A percentile compares a stretch with the other conserved stretches of the same genome.
Conservation (phyloP, 2,329 filamentous ascomycete species). For the Leptographium wingfieldii region DNA sequence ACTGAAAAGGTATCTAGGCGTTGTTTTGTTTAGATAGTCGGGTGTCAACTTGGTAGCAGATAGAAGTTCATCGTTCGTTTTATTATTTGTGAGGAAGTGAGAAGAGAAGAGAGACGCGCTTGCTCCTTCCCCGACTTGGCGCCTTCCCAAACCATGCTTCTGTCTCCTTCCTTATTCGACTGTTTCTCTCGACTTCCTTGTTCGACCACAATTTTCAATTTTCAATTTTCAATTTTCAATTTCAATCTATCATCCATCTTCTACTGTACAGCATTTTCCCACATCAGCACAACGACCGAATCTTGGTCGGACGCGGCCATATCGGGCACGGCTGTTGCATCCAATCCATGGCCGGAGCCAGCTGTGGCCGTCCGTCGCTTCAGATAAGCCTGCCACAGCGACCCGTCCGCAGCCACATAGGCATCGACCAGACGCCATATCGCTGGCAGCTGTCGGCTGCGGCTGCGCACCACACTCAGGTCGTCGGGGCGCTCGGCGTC, state of each 20-base stretch:
- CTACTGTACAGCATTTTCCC: conserved; percentile 16
- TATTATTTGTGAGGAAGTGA: too few relatives aligned
- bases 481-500: conserved; percentile 15
- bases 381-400: conserved; percentile 35
- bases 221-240: neutral
- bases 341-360: conserved; percentile 3
- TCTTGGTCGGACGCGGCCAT: conserved; percentile 16
- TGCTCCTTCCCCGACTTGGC: neutral
- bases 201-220: neutral
- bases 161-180: neutral
- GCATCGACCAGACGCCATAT: conserved; percentile 31
- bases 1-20: neutral
- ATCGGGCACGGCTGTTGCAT: conserved; percentile 6
- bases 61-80: too few relatives aligned
- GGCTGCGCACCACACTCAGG: conserved; percentile 18
- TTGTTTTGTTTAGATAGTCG: neutral
- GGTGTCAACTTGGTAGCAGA: too few relatives aligned
- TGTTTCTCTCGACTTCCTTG: neutral
- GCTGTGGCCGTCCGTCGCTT: conserved; percentile 15
- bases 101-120: neutral
- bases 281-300: conserved; percentile 28
- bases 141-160: neutral
- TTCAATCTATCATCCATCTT: neutral
- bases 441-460: conserved; percentile 10
- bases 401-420: conserved; percentile 20